Evolutionary conservation across 2,329 filamentous ascomycete genomes (phyloP).

Genomic region (Lachnellula occidentalis): DNA sequence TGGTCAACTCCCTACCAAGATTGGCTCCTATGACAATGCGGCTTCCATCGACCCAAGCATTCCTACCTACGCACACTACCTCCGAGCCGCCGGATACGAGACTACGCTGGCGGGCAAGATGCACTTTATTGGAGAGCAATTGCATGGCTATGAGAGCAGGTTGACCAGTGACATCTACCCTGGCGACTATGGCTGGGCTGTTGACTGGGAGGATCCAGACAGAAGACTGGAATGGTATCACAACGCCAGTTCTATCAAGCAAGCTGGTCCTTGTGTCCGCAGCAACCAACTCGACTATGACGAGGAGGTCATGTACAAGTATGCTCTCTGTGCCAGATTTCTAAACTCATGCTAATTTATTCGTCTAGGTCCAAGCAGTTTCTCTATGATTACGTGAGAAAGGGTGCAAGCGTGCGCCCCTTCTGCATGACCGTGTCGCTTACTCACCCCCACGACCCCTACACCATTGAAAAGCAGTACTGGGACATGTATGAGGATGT

Average conservation of each 20-base stretch:
- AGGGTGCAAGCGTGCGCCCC: conserved; percentile 65
- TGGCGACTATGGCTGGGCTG: conserved; percentile 88
- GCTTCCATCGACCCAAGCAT: conserved; percentile 76
- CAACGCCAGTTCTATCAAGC: conserved; percentile 88
- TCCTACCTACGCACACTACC: conserved; percentile 88
- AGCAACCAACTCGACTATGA: conserved; percentile 96
- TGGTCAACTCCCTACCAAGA: conserved; percentile 84
- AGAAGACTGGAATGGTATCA: conserved; percentile 90
- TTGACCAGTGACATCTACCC: conserved; percentile 96
- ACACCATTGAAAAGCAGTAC: conserved; percentile 88
- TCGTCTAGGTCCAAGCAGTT: conserved; percentile 64
- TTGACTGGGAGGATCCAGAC: conserved; percentile 91
- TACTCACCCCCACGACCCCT: conserved; percentile 91
- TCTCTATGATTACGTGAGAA: conserved; percentile 83
- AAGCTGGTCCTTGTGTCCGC: conserved; percentile 81
- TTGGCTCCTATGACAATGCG: conserved; percentile 88
- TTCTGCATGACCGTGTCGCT: conserved; percentile 88
- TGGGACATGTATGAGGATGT: conserved; percentile 90
- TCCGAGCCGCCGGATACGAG: conserved; percentile 79
- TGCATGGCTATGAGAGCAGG: conserved; percentile 88
- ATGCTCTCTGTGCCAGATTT: background rate
- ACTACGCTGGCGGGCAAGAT: conserved; percentile 92
- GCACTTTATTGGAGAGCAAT: conserved; percentile 93
- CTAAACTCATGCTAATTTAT: conserved; percentile 6
- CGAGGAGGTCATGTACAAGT: conserved; percentile 88